Percentiles rank a stretch among this genome's conserved stretches.
These are phyloP conservation scores for Seminavis robusta DNA, from an alignment of 108 stramenopile genomes.

Conservation along the genomic window DNA sequence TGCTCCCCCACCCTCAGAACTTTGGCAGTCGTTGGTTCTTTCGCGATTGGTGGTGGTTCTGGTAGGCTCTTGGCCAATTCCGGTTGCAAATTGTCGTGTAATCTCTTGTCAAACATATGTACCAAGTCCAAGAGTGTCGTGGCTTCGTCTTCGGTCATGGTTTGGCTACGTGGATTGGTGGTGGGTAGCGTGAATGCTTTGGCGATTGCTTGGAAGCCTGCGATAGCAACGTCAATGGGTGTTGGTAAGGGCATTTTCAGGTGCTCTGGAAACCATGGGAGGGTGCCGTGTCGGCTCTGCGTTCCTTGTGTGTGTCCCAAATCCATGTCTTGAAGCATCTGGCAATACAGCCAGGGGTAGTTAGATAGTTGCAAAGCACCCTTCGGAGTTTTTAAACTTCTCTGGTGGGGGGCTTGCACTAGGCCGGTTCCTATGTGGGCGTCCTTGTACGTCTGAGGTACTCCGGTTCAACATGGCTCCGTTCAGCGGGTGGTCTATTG, in stretches of 20 bases:
- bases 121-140: background rate
- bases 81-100: background rate
- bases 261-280: conserved; percentile 23
- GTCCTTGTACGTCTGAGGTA: too few species aligned
- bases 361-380: too few species aligned
- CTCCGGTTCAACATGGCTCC: too few species aligned
- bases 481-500: too few species aligned
- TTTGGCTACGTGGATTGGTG: background rate
- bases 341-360: too few species aligned
- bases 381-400: too few species aligned
- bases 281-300: too few species aligned
- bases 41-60: background rate
- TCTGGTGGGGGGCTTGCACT: too few species aligned
- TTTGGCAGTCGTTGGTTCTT: background rate
- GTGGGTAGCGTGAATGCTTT: background rate
- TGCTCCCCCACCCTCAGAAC: background rate
- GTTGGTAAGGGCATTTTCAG: conserved; percentile 6
- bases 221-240: background rate
- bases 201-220: background rate
- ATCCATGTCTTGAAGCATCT: too few species aligned
- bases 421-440: too few species aligned
- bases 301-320: too few species aligned
- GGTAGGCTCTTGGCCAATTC: background rate
- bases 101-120: background rate
- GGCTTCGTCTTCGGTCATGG: background rate